Conservation (phyloP, 1,284 basidiomycete species). For the Cryptococcus depauperatus region DNA sequence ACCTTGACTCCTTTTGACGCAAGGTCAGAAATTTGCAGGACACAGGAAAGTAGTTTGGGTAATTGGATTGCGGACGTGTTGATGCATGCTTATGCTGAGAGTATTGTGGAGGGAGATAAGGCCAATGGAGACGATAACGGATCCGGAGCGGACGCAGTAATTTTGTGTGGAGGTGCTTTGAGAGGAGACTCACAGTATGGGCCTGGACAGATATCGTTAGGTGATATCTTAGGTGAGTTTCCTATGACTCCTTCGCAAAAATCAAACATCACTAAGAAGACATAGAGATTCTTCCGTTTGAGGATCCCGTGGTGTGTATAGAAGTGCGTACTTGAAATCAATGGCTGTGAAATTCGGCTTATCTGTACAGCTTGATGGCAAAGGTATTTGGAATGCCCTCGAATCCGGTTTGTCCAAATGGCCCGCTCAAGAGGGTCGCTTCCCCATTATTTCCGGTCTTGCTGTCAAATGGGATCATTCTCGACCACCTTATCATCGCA, state of each 20-base stretch:
- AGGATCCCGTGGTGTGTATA: slow-evolving; percentile 73
- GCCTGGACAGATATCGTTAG: slow-evolving; percentile 67
- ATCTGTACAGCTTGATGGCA: slow-evolving; percentile 60
- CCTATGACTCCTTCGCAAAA: no score
- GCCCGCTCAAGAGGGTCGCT: slow-evolving; percentile 88
- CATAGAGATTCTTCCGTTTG: slow-evolving; percentile 76
- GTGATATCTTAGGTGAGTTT: slow-evolving; percentile 50
- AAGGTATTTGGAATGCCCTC: slow-evolving; percentile 70
- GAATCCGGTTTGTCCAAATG: slow-evolving; percentile 69
- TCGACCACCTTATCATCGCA: slow-evolving; percentile 57
- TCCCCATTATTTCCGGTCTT: slow-evolving; percentile 80
- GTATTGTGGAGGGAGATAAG: slow-evolving; percentile 44
- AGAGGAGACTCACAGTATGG: slow-evolving; percentile 81
- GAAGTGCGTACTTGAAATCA: slow-evolving; percentile 36
- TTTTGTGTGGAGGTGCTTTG: slow-evolving; percentile 78
- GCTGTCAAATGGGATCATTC: slow-evolving; percentile 78
- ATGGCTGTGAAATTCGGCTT: slow-evolving; percentile 1
- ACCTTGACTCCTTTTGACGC: slow-evolving; percentile 64
- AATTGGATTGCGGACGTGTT: slow-evolving; percentile 86
- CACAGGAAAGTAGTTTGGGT: slow-evolving; percentile 61
- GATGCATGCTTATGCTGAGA: slow-evolving; percentile 77
- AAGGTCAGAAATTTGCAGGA: slow-evolving; percentile 63
- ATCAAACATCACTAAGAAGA: no score
- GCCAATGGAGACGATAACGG: slow-evolving; percentile 45
- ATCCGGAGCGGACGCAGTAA: slow-evolving; percentile 61